Conservation (phyloP, 2,329 filamentous ascomycete genomes). For the Aspergillus neoniger region DNA sequence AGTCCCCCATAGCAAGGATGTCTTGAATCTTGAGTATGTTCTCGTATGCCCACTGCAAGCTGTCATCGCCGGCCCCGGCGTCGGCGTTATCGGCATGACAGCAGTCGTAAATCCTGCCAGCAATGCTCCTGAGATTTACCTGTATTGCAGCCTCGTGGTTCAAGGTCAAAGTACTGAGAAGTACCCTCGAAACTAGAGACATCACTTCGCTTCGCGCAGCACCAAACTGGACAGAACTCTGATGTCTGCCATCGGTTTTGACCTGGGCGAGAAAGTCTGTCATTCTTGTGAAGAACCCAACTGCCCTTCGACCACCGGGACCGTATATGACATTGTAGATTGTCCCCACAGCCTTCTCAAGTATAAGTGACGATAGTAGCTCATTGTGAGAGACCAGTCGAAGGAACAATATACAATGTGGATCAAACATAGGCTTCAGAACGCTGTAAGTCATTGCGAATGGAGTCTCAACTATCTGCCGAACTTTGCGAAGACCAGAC, state of each 20-base stretch:
- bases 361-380: conserved; percentile 5
- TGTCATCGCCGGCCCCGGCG: not conserved
- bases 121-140: conserved; percentile 5
- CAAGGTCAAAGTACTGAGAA: conserved; percentile 5
- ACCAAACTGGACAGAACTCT: not conserved
- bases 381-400: conserved; percentile 6
- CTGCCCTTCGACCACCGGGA: conserved; percentile 5
- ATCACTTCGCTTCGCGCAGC: not conserved
- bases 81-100: not conserved
- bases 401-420: conserved; percentile 17
- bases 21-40: conserved; percentile 1
- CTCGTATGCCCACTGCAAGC: not conserved
- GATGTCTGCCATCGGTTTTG: not conserved
- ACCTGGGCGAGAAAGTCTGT: not conserved
- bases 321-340: conserved; percentile 19
- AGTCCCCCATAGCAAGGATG: conserved; percentile 1
- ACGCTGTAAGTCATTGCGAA: conserved; percentile 15
- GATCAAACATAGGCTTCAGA: conserved; percentile 14
- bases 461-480: conserved; percentile 13
- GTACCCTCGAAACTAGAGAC: conserved; percentile 5
- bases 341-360: conserved; percentile 16
- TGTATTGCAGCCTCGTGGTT: conserved; percentile 12
- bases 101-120: not conserved
- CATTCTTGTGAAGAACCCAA: conserved; percentile 7
- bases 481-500: conserved; percentile 11